These are phyloP conservation scores for Adansonia rubrostipa DNA, from an alignment of 441 rosid species.

Conservation along the genomic window DNA sequence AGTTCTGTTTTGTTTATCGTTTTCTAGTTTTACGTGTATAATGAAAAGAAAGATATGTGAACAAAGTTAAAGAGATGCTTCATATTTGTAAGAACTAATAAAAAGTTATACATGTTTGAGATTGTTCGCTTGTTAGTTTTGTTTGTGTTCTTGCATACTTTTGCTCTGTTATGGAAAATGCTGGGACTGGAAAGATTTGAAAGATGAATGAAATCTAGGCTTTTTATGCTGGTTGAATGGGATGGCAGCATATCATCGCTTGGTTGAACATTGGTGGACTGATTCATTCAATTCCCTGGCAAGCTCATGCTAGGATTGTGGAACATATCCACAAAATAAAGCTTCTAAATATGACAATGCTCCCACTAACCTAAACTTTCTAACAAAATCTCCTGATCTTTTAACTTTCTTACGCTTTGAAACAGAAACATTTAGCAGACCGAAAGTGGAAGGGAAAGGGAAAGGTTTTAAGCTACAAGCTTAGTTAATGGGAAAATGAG, in stretches of 20 bases:
- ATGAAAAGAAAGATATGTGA: background rate
- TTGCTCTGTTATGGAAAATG: background rate
- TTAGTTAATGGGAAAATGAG: too few relatives aligned
- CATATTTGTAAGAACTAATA: conserved; percentile 23
- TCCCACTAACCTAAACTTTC: too few relatives aligned
- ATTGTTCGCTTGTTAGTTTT: background rate
- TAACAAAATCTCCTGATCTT: too few relatives aligned
- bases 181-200: background rate
- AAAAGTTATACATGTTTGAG: background rate
- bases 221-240: background rate
- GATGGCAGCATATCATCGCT: background rate
- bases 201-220: background rate
- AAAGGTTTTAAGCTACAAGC: too few relatives aligned
- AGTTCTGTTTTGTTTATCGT: background rate
- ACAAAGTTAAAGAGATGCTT: conserved; percentile 4
- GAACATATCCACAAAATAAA: background rate
- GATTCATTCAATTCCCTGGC: background rate
- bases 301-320: background rate
- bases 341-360: background rate
- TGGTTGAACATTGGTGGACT: background rate
- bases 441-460: too few relatives aligned
- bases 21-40: background rate
- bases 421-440: too few relatives aligned
- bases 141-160: background rate
- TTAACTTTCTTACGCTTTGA: too few relatives aligned